Evolutionary conservation across 352 stramenopile species (phyloP), one percentile per base, ranked within the genome.

Genomic region (Phytophthora pisi): DNA sequence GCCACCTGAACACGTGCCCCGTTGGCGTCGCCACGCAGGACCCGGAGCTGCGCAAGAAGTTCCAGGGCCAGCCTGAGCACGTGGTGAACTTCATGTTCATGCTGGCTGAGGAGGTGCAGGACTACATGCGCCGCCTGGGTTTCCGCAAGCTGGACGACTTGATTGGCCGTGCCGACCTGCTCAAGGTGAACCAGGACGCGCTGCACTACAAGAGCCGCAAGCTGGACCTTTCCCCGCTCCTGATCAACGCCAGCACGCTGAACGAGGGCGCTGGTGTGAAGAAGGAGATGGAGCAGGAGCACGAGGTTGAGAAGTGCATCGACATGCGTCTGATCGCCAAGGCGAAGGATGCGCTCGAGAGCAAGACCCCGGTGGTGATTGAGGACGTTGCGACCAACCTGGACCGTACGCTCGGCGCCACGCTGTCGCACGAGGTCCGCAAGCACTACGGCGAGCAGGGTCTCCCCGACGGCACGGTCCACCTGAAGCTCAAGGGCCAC

Each of bases 11-110:
- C 79, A 99, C 96, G 10, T 99, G 97, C 76, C 97, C 97, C 24
- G 97, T 99, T n/a, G 97, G 97, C 58, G 94, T 99, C 68, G 97
- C 97, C n/a, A 99, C 97, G 4, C 97, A 99, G 80, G 96, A 99
- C 64, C 87, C 95, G 69, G 93, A 99, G 68, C 82, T 99, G 18
- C 85, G 96, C 46, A 94, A 95, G 65, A 99, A 99, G 72, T 99
- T 99, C 75, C 82, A 87, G 51, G 97, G 97, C 36, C 86, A 98
- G 77, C 97, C 96, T 38, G 95, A 99, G 73, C 95, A 99, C 70
- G 97, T 98, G 16, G 88, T 99, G 50, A 99, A 98, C 77, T 99
- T 98, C 77, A 98, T 99, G 73, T 98, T 97, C 53, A 82, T 99
- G 68, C 80, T 99, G 47, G 96, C 95, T 31, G 96, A 99, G 75